Evolutionary conservation across 176 grass and related monocot species (phyloP).

Genomic region (Calamus simplicifolius): DNA sequence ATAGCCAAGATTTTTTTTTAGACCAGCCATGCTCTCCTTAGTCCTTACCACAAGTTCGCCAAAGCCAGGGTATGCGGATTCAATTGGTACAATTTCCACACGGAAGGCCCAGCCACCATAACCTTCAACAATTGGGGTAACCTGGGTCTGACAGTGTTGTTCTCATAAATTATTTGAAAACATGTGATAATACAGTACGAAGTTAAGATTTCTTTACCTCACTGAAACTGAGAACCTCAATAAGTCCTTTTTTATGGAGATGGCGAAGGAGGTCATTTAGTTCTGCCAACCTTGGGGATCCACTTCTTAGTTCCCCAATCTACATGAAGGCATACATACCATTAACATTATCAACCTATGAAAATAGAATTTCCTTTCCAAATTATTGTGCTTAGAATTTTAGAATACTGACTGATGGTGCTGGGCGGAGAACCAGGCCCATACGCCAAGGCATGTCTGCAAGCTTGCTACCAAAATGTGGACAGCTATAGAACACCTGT

Average conservation of each 20-base stretch:
- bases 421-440: slow-evolving; percentile 88
- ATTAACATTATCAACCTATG: no score
- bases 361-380: no score
- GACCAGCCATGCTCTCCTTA: slow-evolving; percentile 16
- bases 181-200: neutral
- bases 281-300: slow-evolving; percentile 81
- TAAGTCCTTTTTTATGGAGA: slow-evolving; percentile 59
- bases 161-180: slow-evolving; percentile 21
- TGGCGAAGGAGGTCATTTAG: slow-evolving; percentile 78
- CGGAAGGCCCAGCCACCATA: slow-evolving; percentile 96
- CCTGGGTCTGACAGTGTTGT: slow-evolving; percentile 59
- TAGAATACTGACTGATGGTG: slow-evolving; percentile 55
- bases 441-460: slow-evolving; percentile 99
- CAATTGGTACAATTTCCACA: slow-evolving; percentile 89
- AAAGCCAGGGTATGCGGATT: slow-evolving; percentile 95
- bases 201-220: slow-evolving; percentile 41
- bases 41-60: slow-evolving; percentile 88
- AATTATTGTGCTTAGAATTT: no score
- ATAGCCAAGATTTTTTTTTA: no score
- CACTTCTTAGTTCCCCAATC: slow-evolving; percentile 96
- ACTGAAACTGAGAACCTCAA: slow-evolving; percentile 92
- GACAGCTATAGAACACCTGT: slow-evolving; percentile 95
- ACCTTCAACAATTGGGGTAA: slow-evolving; percentile 97
- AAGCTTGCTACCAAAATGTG: slow-evolving; percentile 97
- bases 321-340: slow-evolving; percentile 16